These are phyloP conservation scores for Candida ficus DNA, from an alignment of 805 yeast species.

Conservation along the genomic window DNA sequence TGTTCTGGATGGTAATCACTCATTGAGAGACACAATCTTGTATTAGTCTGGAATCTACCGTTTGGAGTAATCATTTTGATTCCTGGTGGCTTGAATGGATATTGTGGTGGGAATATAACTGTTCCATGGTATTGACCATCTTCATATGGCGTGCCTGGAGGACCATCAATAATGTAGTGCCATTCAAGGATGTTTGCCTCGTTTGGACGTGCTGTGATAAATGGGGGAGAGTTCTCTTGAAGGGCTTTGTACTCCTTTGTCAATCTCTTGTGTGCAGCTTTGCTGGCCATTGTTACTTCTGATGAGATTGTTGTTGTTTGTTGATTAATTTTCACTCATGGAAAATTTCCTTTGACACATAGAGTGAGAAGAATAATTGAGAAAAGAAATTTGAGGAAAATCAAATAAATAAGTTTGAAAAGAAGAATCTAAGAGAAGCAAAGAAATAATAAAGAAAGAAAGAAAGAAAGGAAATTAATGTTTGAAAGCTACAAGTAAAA, in stretches of 20 bases:
- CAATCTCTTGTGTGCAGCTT: slow-evolving; percentile 42
- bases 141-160: slow-evolving; percentile 81
- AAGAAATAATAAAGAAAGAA: no score
- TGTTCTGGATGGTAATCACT: slow-evolving; percentile 90
- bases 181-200: slow-evolving; percentile 84
- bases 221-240: slow-evolving; percentile 76
- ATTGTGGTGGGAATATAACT: slow-evolving; percentile 72
- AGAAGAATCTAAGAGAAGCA: background rate
- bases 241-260: slow-evolving; percentile 78
- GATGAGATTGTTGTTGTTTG: background rate
- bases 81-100: slow-evolving; percentile 87
- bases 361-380: background rate
- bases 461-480: background rate
- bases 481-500: background rate
- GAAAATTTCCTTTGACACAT: no score
- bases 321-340: background rate
- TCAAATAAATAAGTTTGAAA: background rate
- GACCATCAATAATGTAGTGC: slow-evolving; percentile 91
- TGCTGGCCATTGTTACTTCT: slow-evolving; percentile 30
- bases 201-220: slow-evolving; percentile 73
- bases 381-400: background rate
- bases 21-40: slow-evolving; percentile 77
- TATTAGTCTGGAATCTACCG: slow-evolving; percentile 75
- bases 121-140: slow-evolving; percentile 86
- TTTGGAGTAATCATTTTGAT: slow-evolving; percentile 85